phyloP scores from a whole-genome alignment of 345 rosid species.

The Chamaenerion angustifolium region DNA sequence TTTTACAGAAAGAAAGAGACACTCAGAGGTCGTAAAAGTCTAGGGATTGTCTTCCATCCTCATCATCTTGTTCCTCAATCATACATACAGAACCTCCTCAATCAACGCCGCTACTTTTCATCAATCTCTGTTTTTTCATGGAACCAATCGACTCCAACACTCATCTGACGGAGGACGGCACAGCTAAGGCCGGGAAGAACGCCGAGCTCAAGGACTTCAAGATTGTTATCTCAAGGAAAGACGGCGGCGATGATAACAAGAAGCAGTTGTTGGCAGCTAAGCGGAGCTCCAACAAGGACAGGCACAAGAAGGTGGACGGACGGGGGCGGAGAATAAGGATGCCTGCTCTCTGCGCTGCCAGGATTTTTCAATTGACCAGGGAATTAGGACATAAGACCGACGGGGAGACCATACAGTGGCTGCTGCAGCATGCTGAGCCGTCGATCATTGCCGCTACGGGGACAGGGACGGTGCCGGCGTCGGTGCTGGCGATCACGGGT shows the following conservation, averaged over 20 bases:
- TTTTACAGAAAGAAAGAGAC: conserved; percentile 3
- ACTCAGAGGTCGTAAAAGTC: conserved; percentile 7
- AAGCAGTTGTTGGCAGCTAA: conserved; percentile 42
- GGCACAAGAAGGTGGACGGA: conserved; percentile 69
- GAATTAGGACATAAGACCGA: conserved; percentile 69
- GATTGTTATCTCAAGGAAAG: conserved; percentile 28
- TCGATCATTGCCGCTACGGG: conserved; percentile 62
- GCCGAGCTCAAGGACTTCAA: conserved; percentile 34
- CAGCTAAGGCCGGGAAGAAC: conserved; percentile 25
- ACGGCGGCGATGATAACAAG: conserved; percentile 20
- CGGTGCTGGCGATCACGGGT: conserved; percentile 31
- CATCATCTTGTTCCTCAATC: not conserved
- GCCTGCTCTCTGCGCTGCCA: conserved; percentile 68
- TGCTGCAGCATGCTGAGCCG: conserved; percentile 51
- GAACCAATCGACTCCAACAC: conserved; percentile 34
- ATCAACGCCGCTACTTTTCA: conserved; percentile 1
- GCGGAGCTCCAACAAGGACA: conserved; percentile 54
- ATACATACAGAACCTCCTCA: not conserved
- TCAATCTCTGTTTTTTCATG: conserved; percentile 15
- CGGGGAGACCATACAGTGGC: conserved; percentile 70
- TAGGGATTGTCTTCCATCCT: conserved; percentile 6
- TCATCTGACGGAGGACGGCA: conserved; percentile 14
- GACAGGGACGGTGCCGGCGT: conserved; percentile 54
- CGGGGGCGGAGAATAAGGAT: conserved; percentile 64
- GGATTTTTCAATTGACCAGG: conserved; percentile 60